Base-by-base conservation (phyloP, 2,329 filamentous ascomycete species). In the Ophiostoma ulmi region DNA sequence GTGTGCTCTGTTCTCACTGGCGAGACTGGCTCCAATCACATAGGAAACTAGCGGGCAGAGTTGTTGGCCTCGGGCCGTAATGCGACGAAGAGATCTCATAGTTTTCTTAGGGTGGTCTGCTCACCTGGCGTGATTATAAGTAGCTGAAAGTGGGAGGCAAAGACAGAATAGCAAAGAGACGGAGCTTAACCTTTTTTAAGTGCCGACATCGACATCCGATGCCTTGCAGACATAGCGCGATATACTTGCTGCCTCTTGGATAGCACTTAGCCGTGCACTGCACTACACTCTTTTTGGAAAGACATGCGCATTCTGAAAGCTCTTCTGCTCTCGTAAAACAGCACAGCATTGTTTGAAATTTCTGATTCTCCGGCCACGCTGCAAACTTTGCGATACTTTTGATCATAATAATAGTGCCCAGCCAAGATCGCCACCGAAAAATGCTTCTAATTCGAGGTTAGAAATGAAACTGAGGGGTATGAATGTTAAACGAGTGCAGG, bases 391-490 rank as follows among this genome's bases (percentile, higher is more conserved):
- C 10, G 8, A 48, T 48, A 48, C 17, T 48, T 48, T 48, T 48
- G 20, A 7, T 48, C 2, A 39, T 3, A 39, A 20, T 20, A 48
- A 48, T 20, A 48, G 1, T 17, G 22, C n/a, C 52, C 52, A 58
- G 52, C 52, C 52, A 58, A 58, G 52, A 26, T 58, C 52, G 22
- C 22, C 52, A n/a, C 13, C 52, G n/a, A 10, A 11, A 58, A 58
- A 58, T 58, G 52, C 52, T 58, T 58, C 52, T 58, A 58, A 58
- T 58, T 58, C 52, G 22, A 58, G 22, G 52, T n/a, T 22, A 26
- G 38, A 39, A 65, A 65, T 65, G 63, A 65, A 65, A 65, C 63
- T 17, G 22, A 20, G 31, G 63, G 36, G 35, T 39, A 65, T 39
- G 36, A 31, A 13, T 39, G 63, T 22, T 38, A 8, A 36, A 38